Base-by-base conservation (phyloP, 768 basidiomycete species). In the Russula brevipes region DNA sequence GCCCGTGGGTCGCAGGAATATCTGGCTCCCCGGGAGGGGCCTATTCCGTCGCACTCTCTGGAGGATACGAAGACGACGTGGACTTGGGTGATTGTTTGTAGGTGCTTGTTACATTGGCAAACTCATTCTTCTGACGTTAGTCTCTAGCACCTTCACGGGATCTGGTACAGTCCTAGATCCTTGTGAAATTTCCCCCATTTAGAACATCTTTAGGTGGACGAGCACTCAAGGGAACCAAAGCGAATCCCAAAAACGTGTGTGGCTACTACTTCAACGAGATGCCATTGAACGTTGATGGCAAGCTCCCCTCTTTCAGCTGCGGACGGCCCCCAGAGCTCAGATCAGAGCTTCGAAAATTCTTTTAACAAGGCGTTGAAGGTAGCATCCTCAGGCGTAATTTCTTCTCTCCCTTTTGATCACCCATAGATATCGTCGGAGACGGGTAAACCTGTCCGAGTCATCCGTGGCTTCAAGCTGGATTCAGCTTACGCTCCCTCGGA, bases 321-420 rank as follows among this genome's bases (percentile, higher is more conserved):
- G 94, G 14, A 95, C 94, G 0, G 94, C 89, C 87, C 86, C 4
- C 94, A 97, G 72, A 91, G 85, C 67, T 87, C 78, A 54, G 85
- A 95, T 71, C 94, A 96, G 72, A 80, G 78, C 2, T 95, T 94
- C 65, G 88, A 93, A 11, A 82, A 89, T 65, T 73, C 71, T 8
- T 82, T 81, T 69, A 95, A 95, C 72, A 83, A 77, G 62, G 82
- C 89, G 46, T 75, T 95, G 31, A 77, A 84, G 78, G 86, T 86
- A 46, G 19, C 51, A 16, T 19, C 56, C 33, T 33, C 19, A 19
- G 19, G 17, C 17, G 19, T 11, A 60, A 5, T 42, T 36, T 56
- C n/a, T 54, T 14, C n/a, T 8, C 1, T 42, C 0, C 16, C 8
- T 24, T 30, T 50, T 50, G 38, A 63, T 41, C 19, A 31, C 38